These are phyloP conservation scores for Scheffersomyces stipitis DNA, from an alignment of 805 yeast species.

Conservation along the genomic window DNA sequence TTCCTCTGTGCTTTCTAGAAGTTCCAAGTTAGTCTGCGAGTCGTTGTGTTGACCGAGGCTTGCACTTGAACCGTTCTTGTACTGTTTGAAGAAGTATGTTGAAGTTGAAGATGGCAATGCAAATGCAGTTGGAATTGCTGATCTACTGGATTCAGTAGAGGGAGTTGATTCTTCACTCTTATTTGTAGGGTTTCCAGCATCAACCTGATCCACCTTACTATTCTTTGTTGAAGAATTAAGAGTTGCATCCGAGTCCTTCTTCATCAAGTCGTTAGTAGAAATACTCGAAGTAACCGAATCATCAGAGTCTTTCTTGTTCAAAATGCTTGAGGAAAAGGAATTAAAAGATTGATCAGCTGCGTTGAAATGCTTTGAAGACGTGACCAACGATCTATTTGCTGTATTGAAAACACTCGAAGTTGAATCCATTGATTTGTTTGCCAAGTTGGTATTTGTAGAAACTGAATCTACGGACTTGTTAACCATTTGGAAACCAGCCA, in stretches of 20 bases:
- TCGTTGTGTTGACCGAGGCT: slow-evolving; percentile 1
- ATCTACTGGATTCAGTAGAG: slow-evolving; percentile 11
- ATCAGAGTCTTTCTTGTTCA: too few relatives aligned
- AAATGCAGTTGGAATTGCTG: slow-evolving; percentile 36
- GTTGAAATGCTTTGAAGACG: too few relatives aligned
- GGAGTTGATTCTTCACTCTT: not conserved
- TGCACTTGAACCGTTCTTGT: slow-evolving; percentile 12
- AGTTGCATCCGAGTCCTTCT: too few relatives aligned
- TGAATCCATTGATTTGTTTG: not conserved
- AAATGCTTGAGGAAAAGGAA: too few relatives aligned
- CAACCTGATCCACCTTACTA: not conserved
- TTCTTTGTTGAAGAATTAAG: not conserved
- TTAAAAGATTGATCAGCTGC: too few relatives aligned
- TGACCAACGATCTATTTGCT: slow-evolving; percentile 1
- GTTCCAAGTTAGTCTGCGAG: not conserved
- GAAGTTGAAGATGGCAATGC: slow-evolving; percentile 47
- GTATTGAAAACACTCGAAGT: not conserved
- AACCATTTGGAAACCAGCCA: not conserved
- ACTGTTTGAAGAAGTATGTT: slow-evolving; percentile 37
- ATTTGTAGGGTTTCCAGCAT: too few relatives aligned
- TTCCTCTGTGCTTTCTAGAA: slow-evolving; percentile 10
- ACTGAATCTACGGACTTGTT: not conserved
- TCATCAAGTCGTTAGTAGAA: too few relatives aligned
- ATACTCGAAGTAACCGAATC: too few relatives aligned
- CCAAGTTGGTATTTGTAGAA: not conserved